Evolutionary conservation across 2,329 filamentous ascomycete species (phyloP), one percentile per base, ranked within the genome.

Genomic region (Didymella glomerata): DNA sequence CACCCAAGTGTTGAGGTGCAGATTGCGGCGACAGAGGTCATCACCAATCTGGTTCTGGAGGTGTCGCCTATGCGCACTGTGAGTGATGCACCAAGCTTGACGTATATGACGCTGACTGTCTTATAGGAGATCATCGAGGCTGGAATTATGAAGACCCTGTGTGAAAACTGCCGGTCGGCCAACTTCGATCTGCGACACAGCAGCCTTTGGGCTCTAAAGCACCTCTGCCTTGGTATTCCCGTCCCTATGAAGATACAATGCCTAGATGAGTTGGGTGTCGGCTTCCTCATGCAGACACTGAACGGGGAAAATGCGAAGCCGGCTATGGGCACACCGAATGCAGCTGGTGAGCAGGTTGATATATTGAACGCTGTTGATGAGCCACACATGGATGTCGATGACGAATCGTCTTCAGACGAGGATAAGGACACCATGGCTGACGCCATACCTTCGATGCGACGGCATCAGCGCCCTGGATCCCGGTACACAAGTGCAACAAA

Each of bases 11-110:
- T 92, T 30, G 88, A 94, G 51, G 88, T 98, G 4, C 90, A 93
- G 72, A 89, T 95, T 72, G 92, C 93, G 48, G 92, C 94, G 6
- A 96, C 92, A 0, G 89, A 90, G 34, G 89, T 90, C 7, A 86
- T 96, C 38, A 92, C 89, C 68, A 99, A 99, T 75, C 78, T 99
- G 48, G 85, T 96, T 6, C 83, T 93, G 46, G 92, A 96, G 63
- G 91, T 96, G 68, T 97, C 93, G 72, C 93, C 95, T 0, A 93
- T 97, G 87, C 89, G 92, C 76, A 88, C 92, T 75, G 92, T 94
- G 76, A 81, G 88, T 82, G 32, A 2, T n/a, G 27, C 22, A 9
- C 2, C 4, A 5, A 18, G 8, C 14, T 11, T 6, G 9, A 2
- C 8, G 13, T 22, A 20, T 8, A 14, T 22, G 13, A 24, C 27